These are phyloP conservation scores for Tricholoma hemisulphureum DNA, from an alignment of 768 basidiomycete species.

Conservation along the genomic window DNA sequence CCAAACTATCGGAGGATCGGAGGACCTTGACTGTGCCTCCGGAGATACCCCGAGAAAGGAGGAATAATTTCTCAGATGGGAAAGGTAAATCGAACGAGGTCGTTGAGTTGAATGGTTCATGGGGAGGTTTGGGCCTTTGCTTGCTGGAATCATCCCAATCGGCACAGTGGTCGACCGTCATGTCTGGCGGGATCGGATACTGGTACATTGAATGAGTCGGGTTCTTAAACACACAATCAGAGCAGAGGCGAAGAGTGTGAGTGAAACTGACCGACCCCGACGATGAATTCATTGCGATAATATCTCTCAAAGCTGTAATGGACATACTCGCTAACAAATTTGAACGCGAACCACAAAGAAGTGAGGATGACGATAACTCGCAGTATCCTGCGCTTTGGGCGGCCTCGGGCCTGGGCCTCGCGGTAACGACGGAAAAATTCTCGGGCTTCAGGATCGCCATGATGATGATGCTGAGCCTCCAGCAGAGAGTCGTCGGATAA, in stretches of 20 bases:
- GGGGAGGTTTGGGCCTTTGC: background rate
- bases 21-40: background rate
- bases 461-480: slow-evolving; percentile 11
- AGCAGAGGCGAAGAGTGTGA: background rate
- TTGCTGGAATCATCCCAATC: background rate
- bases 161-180: too few relatives aligned
- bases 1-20: background rate
- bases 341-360: background rate
- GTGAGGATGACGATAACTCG: background rate
- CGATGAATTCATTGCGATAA: background rate
- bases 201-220: background rate
- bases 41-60: background rate
- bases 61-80: background rate
- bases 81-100: background rate
- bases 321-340: background rate
- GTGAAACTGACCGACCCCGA: background rate
- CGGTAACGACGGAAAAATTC: too few relatives aligned
- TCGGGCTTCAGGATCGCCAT: slow-evolving; percentile 3
- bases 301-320: background rate
- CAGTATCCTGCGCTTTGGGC: too few relatives aligned
- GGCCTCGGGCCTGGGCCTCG: too few relatives aligned
- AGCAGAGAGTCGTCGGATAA: too few relatives aligned
- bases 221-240: background rate
- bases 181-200: background rate
- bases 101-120: background rate